Evolutionary conservation across 371 early-diverging fungal genomes (phyloP).

Genomic region (Catenaria anguillulae): DNA sequence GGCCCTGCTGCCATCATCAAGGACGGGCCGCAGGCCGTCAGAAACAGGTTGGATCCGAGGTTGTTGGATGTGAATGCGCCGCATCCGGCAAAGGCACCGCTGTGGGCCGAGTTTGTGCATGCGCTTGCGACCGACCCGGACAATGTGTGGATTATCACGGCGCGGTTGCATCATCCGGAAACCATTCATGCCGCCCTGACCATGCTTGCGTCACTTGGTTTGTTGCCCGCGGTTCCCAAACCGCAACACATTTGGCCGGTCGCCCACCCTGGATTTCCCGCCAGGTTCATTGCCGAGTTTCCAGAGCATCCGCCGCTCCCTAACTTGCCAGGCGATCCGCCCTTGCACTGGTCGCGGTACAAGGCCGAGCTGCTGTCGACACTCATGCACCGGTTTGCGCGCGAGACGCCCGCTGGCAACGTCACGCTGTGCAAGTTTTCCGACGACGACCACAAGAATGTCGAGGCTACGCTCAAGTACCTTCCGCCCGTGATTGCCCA

Average conservation of each 20-base stretch:
- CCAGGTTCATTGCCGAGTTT: not conserved
- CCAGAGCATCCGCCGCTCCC: not conserved
- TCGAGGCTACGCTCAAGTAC: not conserved
- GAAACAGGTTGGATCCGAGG: too few relatives aligned
- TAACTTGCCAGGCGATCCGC: not conserved
- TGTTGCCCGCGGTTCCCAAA: not conserved
- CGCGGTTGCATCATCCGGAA: not conserved
- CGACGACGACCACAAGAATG: not conserved
- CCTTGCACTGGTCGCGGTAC: not conserved
- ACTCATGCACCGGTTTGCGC: not conserved
- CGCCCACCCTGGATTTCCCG: not conserved
- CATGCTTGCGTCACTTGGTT: not conserved
- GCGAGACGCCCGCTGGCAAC: not conserved
- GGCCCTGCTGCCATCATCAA: too few relatives aligned
- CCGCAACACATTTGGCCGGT: conserved; percentile 1
- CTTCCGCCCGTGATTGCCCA: not conserved
- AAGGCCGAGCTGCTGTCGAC: not conserved
- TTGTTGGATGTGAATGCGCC: not conserved
- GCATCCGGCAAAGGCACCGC: not conserved
- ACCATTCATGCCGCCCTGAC: not conserved
- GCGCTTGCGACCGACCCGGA: conserved; percentile 4
- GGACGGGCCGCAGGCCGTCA: too few relatives aligned
- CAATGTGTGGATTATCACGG: conserved; percentile 1
- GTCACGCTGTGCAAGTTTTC: not conserved
- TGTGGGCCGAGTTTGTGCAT: not conserved